Evolutionary conservation across 768 basidiomycete genomes (phyloP).

Genomic region (Hypholoma fasciculare): DNA sequence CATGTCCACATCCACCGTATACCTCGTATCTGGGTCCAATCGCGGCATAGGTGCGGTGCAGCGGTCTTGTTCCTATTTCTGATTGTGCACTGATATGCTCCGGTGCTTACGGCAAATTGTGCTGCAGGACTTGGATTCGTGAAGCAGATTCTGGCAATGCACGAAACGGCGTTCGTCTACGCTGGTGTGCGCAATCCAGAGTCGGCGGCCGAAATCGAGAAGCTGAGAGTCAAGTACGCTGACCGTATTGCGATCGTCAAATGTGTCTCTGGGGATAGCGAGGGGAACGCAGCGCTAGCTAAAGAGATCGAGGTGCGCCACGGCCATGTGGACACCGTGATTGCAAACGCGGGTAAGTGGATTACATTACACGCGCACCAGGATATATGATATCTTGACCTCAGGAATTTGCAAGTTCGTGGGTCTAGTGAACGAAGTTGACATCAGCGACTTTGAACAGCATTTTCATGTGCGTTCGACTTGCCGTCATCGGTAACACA

Average conservation of each 20-base stretch:
- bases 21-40: not conserved
- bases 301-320: not conserved
- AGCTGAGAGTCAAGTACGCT: not conserved
- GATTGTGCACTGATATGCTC: no score
- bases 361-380: not conserved
- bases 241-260: not conserved
- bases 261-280: not conserved
- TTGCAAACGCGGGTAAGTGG: conserved; percentile 1
- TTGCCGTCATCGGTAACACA: no score
- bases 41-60: not conserved
- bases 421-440: not conserved
- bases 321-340: conserved; percentile 4
- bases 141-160: not conserved
- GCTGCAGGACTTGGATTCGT: not conserved
- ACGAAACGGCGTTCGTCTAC: not conserved
- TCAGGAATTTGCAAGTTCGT: not conserved
- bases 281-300: not conserved
- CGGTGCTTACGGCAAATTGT: not conserved
- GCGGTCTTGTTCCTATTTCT: no score
- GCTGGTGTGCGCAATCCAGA: conserved; percentile 1
- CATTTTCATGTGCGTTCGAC: not conserved
- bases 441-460: not conserved
- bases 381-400: no score
- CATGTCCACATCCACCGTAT: not conserved
- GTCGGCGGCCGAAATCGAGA: not conserved